A percentile compares a stretch with the other conserved stretches of the same genome.
Conservation (phyloP, 202 grass and related monocot species). For the Alloteropsis angusta region DNA sequence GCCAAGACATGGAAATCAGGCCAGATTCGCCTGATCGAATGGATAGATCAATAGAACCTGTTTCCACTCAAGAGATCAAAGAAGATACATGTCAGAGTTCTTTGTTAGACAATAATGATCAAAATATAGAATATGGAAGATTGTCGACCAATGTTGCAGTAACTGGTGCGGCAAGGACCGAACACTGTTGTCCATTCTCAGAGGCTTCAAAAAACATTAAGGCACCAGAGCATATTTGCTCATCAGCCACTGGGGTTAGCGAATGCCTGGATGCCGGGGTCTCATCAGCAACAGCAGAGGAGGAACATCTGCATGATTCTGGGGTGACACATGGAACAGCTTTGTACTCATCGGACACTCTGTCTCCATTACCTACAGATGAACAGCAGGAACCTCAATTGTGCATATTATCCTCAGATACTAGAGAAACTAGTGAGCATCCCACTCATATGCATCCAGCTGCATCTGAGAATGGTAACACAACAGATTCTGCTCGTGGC, state of each 20-base stretch:
- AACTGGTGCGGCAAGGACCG: conserved; percentile 25
- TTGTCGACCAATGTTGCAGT: neutral
- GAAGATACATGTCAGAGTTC: conserved; percentile 21
- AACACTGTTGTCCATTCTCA: conserved; percentile 21
- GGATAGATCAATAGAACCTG: conserved; percentile 9
- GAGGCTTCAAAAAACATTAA: conserved; percentile 24
- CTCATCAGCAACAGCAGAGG: neutral
- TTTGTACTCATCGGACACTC: neutral
- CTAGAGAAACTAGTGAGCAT: conserved; percentile 20
- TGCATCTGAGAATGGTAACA: conserved; percentile 15
- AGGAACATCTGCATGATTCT: conserved; percentile 16
- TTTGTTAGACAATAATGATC: conserved; percentile 28
- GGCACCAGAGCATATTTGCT: neutral
- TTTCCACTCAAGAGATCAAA: conserved; percentile 5
- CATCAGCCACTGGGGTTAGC: neutral
- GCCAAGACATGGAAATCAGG: conserved; percentile 6
- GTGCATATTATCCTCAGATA: conserved; percentile 11
- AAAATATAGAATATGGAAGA: conserved; percentile 14
- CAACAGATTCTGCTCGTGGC: neutral
- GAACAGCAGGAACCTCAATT: conserved; percentile 10
- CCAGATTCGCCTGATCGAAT: conserved; percentile 6
- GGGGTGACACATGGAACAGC: neutral
- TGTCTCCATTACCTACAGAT: conserved; percentile 1
- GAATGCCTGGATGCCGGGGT: neutral
- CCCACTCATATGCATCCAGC: neutral